phyloP scores from a whole-genome alignment of 73 alveolate genomes.

The Diophrys appendiculata region DNA sequence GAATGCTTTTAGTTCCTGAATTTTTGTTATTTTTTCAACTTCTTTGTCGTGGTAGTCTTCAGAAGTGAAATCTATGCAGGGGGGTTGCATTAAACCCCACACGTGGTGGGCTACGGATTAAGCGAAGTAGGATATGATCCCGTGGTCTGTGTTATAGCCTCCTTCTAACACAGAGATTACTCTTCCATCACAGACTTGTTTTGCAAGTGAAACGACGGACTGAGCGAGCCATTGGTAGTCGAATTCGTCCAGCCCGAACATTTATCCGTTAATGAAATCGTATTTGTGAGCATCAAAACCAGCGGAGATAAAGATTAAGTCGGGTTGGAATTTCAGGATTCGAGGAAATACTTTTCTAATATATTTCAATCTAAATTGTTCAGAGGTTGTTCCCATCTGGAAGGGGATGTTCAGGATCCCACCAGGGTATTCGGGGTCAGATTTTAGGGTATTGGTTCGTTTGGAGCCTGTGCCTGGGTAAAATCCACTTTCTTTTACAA shows the following conservation, averaged over 20 bases:
- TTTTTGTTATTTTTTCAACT: no score
- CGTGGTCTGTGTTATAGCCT: slow-evolving; percentile 97
- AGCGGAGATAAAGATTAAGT: slow-evolving; percentile 93
- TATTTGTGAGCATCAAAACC: slow-evolving; percentile 98
- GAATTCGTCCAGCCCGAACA: slow-evolving; percentile 70
- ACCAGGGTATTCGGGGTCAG: slow-evolving; percentile 79
- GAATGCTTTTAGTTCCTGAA: no score
- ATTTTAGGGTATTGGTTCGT: slow-evolving; percentile 43
- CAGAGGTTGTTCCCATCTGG: slow-evolving; percentile 30
- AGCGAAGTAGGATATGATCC: no score
- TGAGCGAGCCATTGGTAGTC: slow-evolving; percentile 94
- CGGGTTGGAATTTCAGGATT: slow-evolving; percentile 92
- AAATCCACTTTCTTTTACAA: slow-evolving; percentile 33
- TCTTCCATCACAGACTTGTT: slow-evolving; percentile 88
- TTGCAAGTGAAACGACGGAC: slow-evolving; percentile 85
- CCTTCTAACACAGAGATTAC: slow-evolving; percentile 95
- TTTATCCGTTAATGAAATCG: slow-evolving; percentile 73
- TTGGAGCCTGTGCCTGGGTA: slow-evolving; percentile 57
- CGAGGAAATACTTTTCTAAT: slow-evolving; percentile 81
- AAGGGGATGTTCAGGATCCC: slow-evolving; percentile 89
- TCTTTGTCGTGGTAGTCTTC: no score
- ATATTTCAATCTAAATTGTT: slow-evolving; percentile 51
- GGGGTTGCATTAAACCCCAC: no score
- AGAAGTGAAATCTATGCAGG: no score
- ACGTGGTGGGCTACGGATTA: no score